Conservation (phyloP, 2,329 filamentous ascomycete genomes). For the Cladosporium sp. region DNA sequence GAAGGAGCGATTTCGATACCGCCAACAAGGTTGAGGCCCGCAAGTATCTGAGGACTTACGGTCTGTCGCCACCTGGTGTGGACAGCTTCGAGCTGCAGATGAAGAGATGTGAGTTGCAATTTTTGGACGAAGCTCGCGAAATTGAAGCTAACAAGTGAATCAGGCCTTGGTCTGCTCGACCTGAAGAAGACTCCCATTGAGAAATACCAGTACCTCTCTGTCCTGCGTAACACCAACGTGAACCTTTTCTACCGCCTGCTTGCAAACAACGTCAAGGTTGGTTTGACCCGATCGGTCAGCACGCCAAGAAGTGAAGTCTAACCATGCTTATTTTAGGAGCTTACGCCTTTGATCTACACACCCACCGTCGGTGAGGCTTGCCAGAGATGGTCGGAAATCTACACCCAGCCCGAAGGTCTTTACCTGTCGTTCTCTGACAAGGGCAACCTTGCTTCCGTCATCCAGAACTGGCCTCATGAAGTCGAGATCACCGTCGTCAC, state of each 20-base stretch:
- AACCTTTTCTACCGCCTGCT: slow-evolving; percentile 80
- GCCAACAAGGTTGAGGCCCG: slow-evolving; percentile 44
- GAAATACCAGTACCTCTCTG: slow-evolving; percentile 77
- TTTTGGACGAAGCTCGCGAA: slow-evolving; percentile 33
- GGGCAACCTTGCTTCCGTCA: slow-evolving; percentile 79
- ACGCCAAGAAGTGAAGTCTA: slow-evolving; percentile 26
- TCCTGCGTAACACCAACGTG: slow-evolving; percentile 66
- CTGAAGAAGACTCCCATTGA: slow-evolving; percentile 65
- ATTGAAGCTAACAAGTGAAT: slow-evolving; percentile 19
- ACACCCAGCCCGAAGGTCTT: slow-evolving; percentile 86
- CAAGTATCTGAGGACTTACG: slow-evolving; percentile 47
- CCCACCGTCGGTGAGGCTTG: slow-evolving; percentile 94
- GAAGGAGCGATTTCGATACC: slow-evolving; percentile 44
- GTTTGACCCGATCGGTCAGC: neutral
- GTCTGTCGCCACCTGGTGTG: slow-evolving; percentile 45
- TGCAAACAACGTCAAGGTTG: slow-evolving; percentile 62
- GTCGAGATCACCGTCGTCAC: slow-evolving; percentile 97
- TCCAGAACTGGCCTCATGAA: slow-evolving; percentile 88
- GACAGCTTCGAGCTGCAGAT: slow-evolving; percentile 46
- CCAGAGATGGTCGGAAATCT: slow-evolving; percentile 90
- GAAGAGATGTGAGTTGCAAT: slow-evolving; percentile 41
- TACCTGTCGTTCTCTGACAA: slow-evolving; percentile 95
- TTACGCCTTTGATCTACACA: slow-evolving; percentile 81
- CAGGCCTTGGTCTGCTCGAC: slow-evolving; percentile 67
- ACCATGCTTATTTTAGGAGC: slow-evolving; percentile 45